phyloP scores from a whole-genome alignment of 495 filamentous ascomycete genomes.

The Tuber magnatum region DNA sequence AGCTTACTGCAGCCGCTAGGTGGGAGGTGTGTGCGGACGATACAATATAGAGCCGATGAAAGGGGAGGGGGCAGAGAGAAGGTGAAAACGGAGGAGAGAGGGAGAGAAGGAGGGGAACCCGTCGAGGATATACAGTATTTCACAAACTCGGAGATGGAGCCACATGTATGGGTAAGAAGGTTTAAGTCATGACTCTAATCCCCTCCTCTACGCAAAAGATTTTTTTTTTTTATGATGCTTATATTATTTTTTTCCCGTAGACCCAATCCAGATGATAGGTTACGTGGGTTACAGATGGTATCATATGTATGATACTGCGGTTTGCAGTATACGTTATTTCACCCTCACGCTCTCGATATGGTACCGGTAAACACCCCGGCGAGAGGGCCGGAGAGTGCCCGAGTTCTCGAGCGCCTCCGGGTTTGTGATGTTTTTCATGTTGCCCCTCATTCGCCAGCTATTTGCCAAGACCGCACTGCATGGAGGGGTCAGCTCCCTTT shows the following conservation, averaged over 20 bases:
- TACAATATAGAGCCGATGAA: neutral
- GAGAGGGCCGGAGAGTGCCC: neutral
- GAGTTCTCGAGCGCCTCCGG: neutral
- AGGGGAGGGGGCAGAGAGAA: neutral
- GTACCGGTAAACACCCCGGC: neutral
- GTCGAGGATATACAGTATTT: neutral
- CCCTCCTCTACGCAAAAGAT: neutral
- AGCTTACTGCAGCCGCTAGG: neutral
- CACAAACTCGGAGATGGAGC: neutral
- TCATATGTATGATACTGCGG: neutral
- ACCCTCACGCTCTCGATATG: neutral
- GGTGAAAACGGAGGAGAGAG: neutral
- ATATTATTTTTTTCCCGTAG: neutral
- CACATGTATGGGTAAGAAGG: neutral
- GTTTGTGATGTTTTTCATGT: slow-evolving; percentile 6
- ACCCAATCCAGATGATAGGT: neutral
- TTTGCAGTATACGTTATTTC: neutral
- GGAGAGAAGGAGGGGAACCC: neutral
- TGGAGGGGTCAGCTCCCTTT: neutral
- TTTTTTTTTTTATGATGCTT: too few relatives aligned
- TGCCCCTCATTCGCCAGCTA: slow-evolving; percentile 11
- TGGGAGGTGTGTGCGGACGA: neutral
- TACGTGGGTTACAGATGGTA: neutral
- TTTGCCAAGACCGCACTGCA: slow-evolving; percentile 9
- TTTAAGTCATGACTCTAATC: neutral